Evolutionary conservation across 2,329 filamentous ascomycete species (phyloP).

Genomic region (Leptographium radiaticola): DNA sequence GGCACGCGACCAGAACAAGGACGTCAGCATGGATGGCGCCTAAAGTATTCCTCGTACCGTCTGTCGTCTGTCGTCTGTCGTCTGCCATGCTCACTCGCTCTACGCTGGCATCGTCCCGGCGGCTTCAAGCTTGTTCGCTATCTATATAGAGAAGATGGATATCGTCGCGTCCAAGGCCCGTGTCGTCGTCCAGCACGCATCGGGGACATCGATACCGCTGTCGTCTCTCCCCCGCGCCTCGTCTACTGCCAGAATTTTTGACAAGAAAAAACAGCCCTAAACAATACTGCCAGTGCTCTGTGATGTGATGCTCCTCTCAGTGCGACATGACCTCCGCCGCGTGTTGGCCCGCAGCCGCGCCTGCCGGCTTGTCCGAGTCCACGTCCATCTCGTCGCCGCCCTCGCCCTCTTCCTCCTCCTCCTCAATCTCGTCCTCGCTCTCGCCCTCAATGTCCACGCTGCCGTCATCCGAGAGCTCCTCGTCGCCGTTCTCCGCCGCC

Average conservation of each 20-base stretch:
- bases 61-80: too few relatives aligned
- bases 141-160: background rate
- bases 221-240: background rate
- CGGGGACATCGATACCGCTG: background rate
- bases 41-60: background rate
- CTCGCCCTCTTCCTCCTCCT: slow-evolving; percentile 18
- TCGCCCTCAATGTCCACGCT: slow-evolving; percentile 26
- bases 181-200: background rate
- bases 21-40: slow-evolving; percentile 37
- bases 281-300: background rate
- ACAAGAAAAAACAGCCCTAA: background rate
- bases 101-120: background rate
- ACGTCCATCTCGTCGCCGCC: slow-evolving; percentile 22
- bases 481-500: slow-evolving; percentile 17
- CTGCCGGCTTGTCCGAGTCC: slow-evolving; percentile 16
- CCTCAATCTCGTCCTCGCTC: slow-evolving; percentile 24
- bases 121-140: background rate
- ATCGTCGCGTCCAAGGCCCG: background rate
- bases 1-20: slow-evolving; percentile 44
- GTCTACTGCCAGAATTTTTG: background rate
- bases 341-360: slow-evolving; percentile 5
- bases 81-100: too few relatives aligned
- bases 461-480: slow-evolving; percentile 25
- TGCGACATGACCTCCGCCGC: slow-evolving; percentile 17
- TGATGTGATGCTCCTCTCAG: slow-evolving; percentile 4